These are phyloP conservation scores for Penicillium simplicissimum DNA, from an alignment of 495 filamentous ascomycete species.

Conservation along the genomic window DNA sequence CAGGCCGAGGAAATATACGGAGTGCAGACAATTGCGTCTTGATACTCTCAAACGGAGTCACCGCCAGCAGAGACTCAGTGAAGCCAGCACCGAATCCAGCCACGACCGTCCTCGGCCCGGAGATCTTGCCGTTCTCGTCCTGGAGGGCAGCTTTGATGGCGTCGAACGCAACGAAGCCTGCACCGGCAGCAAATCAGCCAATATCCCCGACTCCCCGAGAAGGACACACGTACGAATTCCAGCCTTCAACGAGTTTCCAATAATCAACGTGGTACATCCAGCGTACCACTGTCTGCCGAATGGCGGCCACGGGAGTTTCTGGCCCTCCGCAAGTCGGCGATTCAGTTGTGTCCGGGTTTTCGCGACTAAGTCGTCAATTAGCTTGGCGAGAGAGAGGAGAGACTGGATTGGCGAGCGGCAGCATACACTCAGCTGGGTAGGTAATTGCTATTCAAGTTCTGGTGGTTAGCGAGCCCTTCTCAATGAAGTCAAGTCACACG, in stretches of 20 bases:
- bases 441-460: conserved; percentile 68
- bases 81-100: conserved; percentile 94
- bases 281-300: conserved; percentile 97
- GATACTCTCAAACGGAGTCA: conserved; percentile 97
- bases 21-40: conserved; percentile 80
- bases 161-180: conserved; percentile 96
- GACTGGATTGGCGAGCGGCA: neutral
- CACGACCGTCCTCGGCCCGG: conserved; percentile 85
- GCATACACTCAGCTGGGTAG: conserved; percentile 90
- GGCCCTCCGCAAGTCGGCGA: conserved; percentile 69
- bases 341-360: conserved; percentile 97
- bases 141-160: conserved; percentile 80
- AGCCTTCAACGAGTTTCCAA: conserved; percentile 94
- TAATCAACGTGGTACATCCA: conserved; percentile 94
- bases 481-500: conserved; percentile 6
- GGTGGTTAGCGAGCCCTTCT: conserved; percentile 16
- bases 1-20: neutral
- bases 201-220: neutral
- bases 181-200: conserved; percentile 3
- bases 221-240: conserved; percentile 72
- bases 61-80: conserved; percentile 89
- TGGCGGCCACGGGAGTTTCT: conserved; percentile 94
- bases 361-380: conserved; percentile 61
- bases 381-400: neutral
- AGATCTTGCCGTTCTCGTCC: conserved; percentile 85